Evolutionary conservation across 1,139 yeast genomes (phyloP).

Genomic region (Hyphopichia wangnamkhiaoensis): DNA sequence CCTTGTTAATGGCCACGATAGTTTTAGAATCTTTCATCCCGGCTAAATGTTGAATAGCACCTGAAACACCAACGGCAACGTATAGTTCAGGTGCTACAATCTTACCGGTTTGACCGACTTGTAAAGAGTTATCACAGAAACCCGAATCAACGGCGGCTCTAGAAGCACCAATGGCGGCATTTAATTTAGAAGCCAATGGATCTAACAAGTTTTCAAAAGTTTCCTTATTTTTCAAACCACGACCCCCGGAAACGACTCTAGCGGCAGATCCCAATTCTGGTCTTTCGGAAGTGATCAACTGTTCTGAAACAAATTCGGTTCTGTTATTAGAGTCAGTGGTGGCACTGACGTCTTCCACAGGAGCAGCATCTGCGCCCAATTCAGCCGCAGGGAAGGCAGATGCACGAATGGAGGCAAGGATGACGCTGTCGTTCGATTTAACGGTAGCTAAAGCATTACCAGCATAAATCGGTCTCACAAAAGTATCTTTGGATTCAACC

Average conservation of each 20-base stretch:
- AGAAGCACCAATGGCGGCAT: slow-evolving; percentile 96
- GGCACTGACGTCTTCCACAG: slow-evolving; percentile 51
- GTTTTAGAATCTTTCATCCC: slow-evolving; percentile 97
- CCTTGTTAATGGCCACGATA: slow-evolving; percentile 93
- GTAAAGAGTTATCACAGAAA: slow-evolving; percentile 94
- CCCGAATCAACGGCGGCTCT: slow-evolving; percentile 98
- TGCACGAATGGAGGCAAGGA: slow-evolving; percentile 76
- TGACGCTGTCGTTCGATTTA: slow-evolving; percentile 62
- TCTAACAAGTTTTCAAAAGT: slow-evolving; percentile 74
- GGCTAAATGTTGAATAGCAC: slow-evolving; percentile 97
- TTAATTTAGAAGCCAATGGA: slow-evolving; percentile 82
- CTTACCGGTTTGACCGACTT: slow-evolving; percentile 98
- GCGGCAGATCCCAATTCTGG: slow-evolving; percentile 89
- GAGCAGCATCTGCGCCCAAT: slow-evolving; percentile 34
- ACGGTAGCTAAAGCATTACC: slow-evolving; percentile 92
- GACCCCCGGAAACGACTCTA: slow-evolving; percentile 86
- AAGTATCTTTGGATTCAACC: slow-evolving; percentile 67
- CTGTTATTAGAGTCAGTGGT: slow-evolving; percentile 35
- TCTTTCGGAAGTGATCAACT: slow-evolving; percentile 74
- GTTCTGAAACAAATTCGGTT: slow-evolving; percentile 69
- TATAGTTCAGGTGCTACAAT: slow-evolving; percentile 96
- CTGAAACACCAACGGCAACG: slow-evolving; percentile 90
- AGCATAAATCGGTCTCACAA: slow-evolving; percentile 92
- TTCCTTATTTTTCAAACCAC: slow-evolving; percentile 90
- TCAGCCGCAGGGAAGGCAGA: slow-evolving; percentile 76